Base-by-base conservation (phyloP, 345 rosid species). In the Toxicodendron radicans region DNA sequence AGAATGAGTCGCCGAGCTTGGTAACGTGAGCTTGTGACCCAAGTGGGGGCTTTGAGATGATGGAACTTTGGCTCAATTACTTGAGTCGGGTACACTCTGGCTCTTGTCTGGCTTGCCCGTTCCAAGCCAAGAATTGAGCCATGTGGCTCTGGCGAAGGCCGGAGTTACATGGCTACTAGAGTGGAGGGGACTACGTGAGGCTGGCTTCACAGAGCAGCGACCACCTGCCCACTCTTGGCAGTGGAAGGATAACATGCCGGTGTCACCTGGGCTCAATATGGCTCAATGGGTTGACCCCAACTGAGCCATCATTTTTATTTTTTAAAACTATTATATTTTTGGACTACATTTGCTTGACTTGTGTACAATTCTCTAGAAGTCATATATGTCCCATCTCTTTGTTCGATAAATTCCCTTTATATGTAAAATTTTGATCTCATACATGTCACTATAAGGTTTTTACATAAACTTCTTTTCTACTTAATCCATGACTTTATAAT, bases 131-230 rank as follows among this genome's bases (percentile, higher is more conserved):
- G 81, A 80, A 83, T 20, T 33, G 71, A 41, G 48, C 11, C 16
- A 4, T 21, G 80, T 0, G 53, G 6, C 10, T 57, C 17, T 17
- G 13, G 72, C 85, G 77, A 75, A 81, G 66, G 83, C 67, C 23
- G 1, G 33, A 78, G 30, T 24, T 7, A 0, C 57, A 7, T 45
- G 48, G 12, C 1, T 64, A 66, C 2, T 80, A 74, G 60, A 78
- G 83, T 27, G 79, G 84, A 64, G 88, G 84, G 46, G 16, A 67
- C 27, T 2, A 84, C 86, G 83, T 79, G 71, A 85, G 84, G 85
- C 82, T 84, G 85, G 87, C 18, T 27, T 27, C 79, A 83, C 78
- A 76, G 81, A 79, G 85, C 85, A 79, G 78, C 79, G 82, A 0
- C 2, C 76, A 43, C 79, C 66, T 85, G n/a, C 83, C 74, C 80